These are phyloP conservation scores for Epichloe gansuensis DNA, from an alignment of 2,329 filamentous ascomycete species.

Conservation along the genomic window DNA sequence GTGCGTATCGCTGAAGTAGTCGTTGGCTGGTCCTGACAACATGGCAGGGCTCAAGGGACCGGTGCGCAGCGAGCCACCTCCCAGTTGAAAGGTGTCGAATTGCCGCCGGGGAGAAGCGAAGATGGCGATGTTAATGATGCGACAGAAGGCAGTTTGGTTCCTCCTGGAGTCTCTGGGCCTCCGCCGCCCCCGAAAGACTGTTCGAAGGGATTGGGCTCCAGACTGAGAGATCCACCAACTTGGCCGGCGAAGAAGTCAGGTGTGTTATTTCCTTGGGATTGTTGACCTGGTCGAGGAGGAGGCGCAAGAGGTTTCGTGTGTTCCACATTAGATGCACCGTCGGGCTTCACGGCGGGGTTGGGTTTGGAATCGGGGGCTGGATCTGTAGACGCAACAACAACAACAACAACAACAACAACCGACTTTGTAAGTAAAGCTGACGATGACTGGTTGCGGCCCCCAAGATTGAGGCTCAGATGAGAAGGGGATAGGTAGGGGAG, in stretches of 20 bases:
- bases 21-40: conserved; percentile 74
- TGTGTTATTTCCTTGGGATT: conserved; percentile 35
- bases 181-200: conserved; percentile 67
- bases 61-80: conserved; percentile 70
- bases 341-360: conserved; percentile 34
- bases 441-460: neutral
- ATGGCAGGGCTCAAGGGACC: conserved; percentile 94
- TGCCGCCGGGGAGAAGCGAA: conserved; percentile 62
- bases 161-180: conserved; percentile 68
- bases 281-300: conserved; percentile 52
- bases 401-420: conserved; percentile 8
- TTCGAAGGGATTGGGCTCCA: conserved; percentile 94
- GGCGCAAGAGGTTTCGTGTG: conserved; percentile 55
- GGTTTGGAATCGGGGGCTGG: conserved; percentile 33
- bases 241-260: conserved; percentile 59
- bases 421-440: conserved; percentile 10
- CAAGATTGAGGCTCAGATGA: neutral
- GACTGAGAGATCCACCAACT: conserved; percentile 44
- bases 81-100: conserved; percentile 68
- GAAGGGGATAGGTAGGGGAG: neutral
- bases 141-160: conserved; percentile 74
- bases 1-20: conserved; percentile 79
- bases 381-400: conserved; percentile 19
- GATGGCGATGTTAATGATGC: conserved; percentile 85
- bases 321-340: conserved; percentile 43